phyloP scores from a whole-genome alignment of 2,329 filamentous ascomycete species.

The Trichophyton simii region DNA sequence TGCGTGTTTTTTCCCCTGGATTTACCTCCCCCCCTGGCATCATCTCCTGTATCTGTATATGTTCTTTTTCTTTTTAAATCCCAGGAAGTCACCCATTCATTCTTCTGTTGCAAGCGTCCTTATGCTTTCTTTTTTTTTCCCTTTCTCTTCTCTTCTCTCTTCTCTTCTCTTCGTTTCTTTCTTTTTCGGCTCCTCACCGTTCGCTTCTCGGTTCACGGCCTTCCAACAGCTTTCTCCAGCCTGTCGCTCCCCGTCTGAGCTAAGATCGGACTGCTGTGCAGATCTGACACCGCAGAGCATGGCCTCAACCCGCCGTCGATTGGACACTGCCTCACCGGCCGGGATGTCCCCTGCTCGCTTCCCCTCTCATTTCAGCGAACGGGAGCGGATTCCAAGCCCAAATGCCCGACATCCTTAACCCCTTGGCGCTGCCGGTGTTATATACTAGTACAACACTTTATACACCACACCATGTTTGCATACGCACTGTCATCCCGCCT shows the following conservation, averaged over 20 bases:
- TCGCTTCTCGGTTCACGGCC: neutral
- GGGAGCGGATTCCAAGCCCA: neutral
- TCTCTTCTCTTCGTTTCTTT: too few species aligned
- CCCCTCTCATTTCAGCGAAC: conserved; percentile 3
- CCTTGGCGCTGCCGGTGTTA: neutral
- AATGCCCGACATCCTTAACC: neutral
- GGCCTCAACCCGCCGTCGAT: neutral
- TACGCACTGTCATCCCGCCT: neutral
- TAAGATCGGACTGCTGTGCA: neutral
- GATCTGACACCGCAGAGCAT: neutral
- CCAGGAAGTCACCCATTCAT: neutral
- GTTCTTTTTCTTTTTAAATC: neutral
- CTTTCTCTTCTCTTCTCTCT: too few species aligned
- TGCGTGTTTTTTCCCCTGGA: neutral
- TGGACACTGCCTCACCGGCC: neutral
- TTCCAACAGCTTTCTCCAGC: neutral
- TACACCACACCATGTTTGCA: neutral
- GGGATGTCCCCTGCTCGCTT: neutral
- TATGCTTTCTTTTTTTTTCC: neutral
- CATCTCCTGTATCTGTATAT: neutral
- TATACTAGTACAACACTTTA: neutral
- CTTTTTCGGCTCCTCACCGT: neutral
- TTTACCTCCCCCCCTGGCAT: too few species aligned
- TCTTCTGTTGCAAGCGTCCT: neutral
- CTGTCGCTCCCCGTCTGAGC: neutral